Evolutionary conservation across 2,329 filamentous ascomycete genomes (phyloP).

Genomic region (Alternaria novae-zelandiae): DNA sequence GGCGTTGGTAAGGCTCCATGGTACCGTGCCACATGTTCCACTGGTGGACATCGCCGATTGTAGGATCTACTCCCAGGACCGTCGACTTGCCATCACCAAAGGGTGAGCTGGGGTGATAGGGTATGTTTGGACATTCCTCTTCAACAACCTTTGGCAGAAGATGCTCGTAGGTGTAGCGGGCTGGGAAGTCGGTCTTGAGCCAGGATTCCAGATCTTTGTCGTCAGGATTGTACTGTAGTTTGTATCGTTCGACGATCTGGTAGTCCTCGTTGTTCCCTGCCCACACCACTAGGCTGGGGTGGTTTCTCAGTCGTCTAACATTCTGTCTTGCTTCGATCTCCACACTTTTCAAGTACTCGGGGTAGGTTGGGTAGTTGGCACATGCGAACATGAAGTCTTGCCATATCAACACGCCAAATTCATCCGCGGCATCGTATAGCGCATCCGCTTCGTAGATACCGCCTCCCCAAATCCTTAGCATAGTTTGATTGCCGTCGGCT

Average conservation of each 20-base stretch:
- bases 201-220: conserved; percentile 82
- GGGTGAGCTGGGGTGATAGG: conserved; percentile 81
- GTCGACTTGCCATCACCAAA: conserved; percentile 78
- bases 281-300: conserved; percentile 85
- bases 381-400: conserved; percentile 87
- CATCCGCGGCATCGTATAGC: conserved; percentile 79
- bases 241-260: conserved; percentile 75
- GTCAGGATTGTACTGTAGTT: conserved; percentile 76
- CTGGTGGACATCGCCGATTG: conserved; percentile 88
- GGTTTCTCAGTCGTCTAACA: conserved; percentile 75
- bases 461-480: conserved; percentile 82
- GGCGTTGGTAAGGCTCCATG: conserved; percentile 82
- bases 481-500: conserved; percentile 77
- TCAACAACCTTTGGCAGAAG: conserved; percentile 75
- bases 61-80: conserved; percentile 60
- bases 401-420: conserved; percentile 80
- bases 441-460: conserved; percentile 78
- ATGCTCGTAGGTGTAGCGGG: conserved; percentile 87
- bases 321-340: conserved; percentile 66
- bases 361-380: conserved; percentile 63
- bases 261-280: conserved; percentile 97
- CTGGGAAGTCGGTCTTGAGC: conserved; percentile 87
- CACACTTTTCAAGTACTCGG: conserved; percentile 60
- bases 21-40: conserved; percentile 98
- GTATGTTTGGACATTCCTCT: conserved; percentile 68